Base-by-base conservation (phyloP, 257 asterid genomes). In the Salvia splendens region DNA sequence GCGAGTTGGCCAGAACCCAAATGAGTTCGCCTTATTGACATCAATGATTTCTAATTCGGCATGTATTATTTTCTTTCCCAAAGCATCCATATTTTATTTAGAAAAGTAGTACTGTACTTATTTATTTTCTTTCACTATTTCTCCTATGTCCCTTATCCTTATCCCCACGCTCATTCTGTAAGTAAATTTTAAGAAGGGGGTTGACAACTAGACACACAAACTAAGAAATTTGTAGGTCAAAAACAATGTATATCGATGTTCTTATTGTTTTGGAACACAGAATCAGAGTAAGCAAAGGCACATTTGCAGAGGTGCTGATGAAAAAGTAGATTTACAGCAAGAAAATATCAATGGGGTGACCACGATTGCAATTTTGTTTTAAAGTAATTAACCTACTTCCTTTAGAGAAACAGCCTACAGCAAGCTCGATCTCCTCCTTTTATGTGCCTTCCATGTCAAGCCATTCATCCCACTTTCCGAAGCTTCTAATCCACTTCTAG, bases 341-440 rank as follows among this genome's bases (percentile, higher is more conserved):
- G 70, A 60, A 60, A 17, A 65, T 33, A 20, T 57, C 30, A 49
- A 75, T 49, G 30, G 30, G 30, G 30, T 24, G 40, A 53, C 42
- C 57, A 46, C 43, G 63, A 14, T 47, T 3, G 9, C 35, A 52
- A 62, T n/a, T 8, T 50, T 60, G 52, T 24, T 24, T 56, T 51
- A 52, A 46, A 53, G 40, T 35, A 69, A 64, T 54, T 60, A 64
- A 61, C 60, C 77, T 60, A 68, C 40, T 60, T 17, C 53, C 79
- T 24, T 24, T 24, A 32, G 24, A 63, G 4, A 43, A 40, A 38
- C 5, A 33, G 32, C 40, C 11, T 61, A 76, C 64, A 61, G 64
- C 82, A 93, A 80, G 73, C 91, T 90, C 35, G 99, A 93, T 69
- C 99, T 82, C 82, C 75, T 93, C 73, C 84, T 93, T 80, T 85